Conservation (phyloP, 495 filamentous ascomycete genomes). For the Hypoxylon cercidicola region DNA sequence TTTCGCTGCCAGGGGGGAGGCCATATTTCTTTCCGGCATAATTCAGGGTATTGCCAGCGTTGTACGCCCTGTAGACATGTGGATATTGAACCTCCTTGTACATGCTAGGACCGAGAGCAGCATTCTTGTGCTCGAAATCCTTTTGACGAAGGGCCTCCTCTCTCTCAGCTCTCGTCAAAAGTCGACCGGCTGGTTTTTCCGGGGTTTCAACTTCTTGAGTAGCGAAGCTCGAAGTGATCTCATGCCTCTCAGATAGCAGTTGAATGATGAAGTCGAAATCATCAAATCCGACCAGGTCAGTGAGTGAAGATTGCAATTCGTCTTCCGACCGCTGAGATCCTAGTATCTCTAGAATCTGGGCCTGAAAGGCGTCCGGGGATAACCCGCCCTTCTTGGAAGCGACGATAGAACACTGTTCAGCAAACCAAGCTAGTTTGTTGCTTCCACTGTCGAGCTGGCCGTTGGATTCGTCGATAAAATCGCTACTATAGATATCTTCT, state of each 20-base stretch:
- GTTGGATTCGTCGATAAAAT: conserved; percentile 50
- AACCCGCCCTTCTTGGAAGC: conserved; percentile 70
- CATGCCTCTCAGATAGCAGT: conserved; percentile 75
- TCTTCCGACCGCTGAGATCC: conserved; percentile 76
- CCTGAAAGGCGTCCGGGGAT: conserved; percentile 67
- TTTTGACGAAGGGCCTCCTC: conserved; percentile 76
- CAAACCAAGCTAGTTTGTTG: conserved; percentile 68
- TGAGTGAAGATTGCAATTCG: conserved; percentile 87
- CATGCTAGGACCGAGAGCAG: conserved; percentile 68
- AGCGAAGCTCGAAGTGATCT: conserved; percentile 61
- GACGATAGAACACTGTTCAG: conserved; percentile 68
- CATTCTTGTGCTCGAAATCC: conserved; percentile 85
- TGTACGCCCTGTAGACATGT: conserved; percentile 87
- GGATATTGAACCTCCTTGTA: conserved; percentile 79
- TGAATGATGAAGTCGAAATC: conserved; percentile 91
- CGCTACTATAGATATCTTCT: conserved; percentile 62
- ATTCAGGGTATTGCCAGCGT: conserved; percentile 83
- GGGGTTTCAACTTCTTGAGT: conserved; percentile 48
- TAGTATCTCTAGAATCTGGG: conserved; percentile 76
- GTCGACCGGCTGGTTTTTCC: conserved; percentile 63
- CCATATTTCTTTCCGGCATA: conserved; percentile 79
- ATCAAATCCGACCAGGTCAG: conserved; percentile 90
- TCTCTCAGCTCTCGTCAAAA: conserved; percentile 80
- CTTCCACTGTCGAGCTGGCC: conserved; percentile 33
- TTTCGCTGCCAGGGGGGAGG: conserved; percentile 72